Percentiles rank a stretch among this genome's conserved stretches.
These are phyloP conservation scores for Venturia carpophila DNA, from an alignment of 2,329 filamentous ascomycete species.

Conservation along the genomic window DNA sequence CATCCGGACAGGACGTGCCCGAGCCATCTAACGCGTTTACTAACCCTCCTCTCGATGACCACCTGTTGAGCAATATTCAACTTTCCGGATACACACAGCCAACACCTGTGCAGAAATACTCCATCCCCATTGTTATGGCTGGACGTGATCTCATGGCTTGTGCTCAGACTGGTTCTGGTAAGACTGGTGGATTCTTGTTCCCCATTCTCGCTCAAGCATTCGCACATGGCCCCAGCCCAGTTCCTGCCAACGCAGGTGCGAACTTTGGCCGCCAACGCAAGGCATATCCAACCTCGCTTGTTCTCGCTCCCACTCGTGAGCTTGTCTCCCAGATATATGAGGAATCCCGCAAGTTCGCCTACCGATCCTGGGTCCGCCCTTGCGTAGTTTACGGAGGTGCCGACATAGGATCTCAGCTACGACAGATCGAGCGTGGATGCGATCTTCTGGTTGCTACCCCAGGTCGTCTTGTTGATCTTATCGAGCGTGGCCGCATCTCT, in stretches of 20 bases:
- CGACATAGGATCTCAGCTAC: constrained; percentile 95
- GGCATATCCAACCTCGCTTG: constrained; percentile 92
- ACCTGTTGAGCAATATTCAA: constrained; percentile 86
- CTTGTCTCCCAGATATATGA: constrained; percentile 98
- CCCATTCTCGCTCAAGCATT: constrained; percentile 98
- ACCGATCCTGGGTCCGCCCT: constrained; percentile 96
- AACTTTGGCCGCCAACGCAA: constrained; percentile 90
- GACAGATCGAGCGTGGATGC: constrained; percentile 95
- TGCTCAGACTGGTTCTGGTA: constrained; percentile 98
- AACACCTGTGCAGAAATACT: constrained; percentile 98
- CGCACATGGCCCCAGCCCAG: constrained; percentile 70
- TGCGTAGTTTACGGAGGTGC: constrained; percentile 99
- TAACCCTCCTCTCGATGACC: constrained; percentile 91
- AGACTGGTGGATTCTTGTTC: constrained; percentile 99
- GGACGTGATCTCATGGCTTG: constrained; percentile 99
- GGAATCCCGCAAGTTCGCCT: constrained; percentile 94
- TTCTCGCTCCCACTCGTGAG: constrained; percentile 94
- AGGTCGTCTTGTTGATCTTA: constrained; percentile 93
- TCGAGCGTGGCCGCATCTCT: constrained; percentile 96
- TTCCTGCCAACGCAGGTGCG: constrained; percentile 57
- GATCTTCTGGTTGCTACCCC: constrained; percentile 96
- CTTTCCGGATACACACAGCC: constrained; percentile 91
- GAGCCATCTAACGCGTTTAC: constrained; percentile 86
- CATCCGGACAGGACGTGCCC: constrained; percentile 85
- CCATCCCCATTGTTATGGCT: constrained; percentile 96